A percentile compares a stretch with the other conserved stretches of the same genome.
Conservation (phyloP, 768 basidiomycete genomes). For the Russula virescens region DNA sequence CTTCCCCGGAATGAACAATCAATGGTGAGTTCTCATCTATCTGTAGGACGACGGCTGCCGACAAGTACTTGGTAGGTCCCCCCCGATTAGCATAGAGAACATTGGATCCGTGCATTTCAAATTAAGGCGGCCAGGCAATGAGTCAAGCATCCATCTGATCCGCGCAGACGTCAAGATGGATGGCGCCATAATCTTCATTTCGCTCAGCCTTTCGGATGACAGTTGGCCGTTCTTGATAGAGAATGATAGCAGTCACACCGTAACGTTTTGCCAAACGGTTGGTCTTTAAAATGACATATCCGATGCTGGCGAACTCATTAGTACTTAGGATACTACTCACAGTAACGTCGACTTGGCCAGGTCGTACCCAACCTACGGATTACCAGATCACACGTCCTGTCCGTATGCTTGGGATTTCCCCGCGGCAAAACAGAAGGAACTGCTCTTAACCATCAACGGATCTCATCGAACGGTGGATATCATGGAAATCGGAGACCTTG, state of each 20-base stretch:
- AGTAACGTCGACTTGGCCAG: constrained; percentile 45
- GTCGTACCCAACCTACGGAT: constrained; percentile 45
- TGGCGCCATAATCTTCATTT: constrained; percentile 86
- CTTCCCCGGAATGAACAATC: constrained; percentile 75
- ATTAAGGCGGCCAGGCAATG: constrained; percentile 40
- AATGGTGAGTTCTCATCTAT: constrained; percentile 47
- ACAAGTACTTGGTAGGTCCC: constrained; percentile 54
- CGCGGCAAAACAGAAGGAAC: constrained; percentile 72
- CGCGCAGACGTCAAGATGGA: constrained; percentile 75
- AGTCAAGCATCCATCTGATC: constrained; percentile 49
- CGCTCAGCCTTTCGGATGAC: constrained; percentile 56
- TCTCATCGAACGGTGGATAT: constrained; percentile 71
- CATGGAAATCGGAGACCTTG: constrained; percentile 89
- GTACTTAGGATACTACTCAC: constrained; percentile 27
- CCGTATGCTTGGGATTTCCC: constrained; percentile 95
- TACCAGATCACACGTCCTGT: constrained; percentile 47
- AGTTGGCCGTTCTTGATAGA: constrained; percentile 89
- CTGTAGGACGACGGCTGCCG: not conserved
- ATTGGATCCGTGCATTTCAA: constrained; percentile 81
- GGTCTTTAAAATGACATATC: constrained; percentile 11
- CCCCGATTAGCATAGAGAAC: constrained; percentile 87
- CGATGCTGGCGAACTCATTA: constrained; percentile 1
- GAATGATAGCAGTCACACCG: constrained; percentile 72
- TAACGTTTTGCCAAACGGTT: constrained; percentile 74
- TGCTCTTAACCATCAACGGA: constrained; percentile 58